Evolutionary conservation across 768 basidiomycete species (phyloP), one percentile per base, ranked within the genome.

Genomic region (Cubamyces lactineus): DNA sequence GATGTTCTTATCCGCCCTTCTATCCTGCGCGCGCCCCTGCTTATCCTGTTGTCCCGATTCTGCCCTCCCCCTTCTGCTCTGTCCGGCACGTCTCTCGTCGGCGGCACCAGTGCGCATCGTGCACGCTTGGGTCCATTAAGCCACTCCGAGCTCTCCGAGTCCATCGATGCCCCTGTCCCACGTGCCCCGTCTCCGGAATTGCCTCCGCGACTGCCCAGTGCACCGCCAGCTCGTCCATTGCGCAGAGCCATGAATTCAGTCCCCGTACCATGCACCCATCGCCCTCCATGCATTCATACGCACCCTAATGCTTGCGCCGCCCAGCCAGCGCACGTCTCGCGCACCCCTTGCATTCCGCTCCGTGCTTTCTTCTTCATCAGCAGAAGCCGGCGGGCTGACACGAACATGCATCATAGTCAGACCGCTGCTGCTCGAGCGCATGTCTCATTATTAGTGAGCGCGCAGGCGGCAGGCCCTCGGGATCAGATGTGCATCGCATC

Each of bases 401-500:
- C 12, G 42, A 43, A 43, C 42, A 15, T n/a, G 28, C 28, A 28
- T 28, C 17, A 17, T 23, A 49, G 48, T 49, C 16, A 16, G 48
- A 49, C 24, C 16, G 23, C 23, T 23, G 12, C 12, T 43, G 19
- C 12, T n/a, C 4, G 16, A 42, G 21, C n/a, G 1, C 45, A 21
- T 48, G 55, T 57, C 38, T 57, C 55, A 48, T 48, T 24, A 42
- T 43, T 11, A 26, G 11, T n/a, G 48, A 19, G 48, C 19, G 24
- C 6, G 21, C 38, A 21, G 30, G 19, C 38, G n/a, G 28, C 28
- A 23, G 3, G 11, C 21, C 21, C 12, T 26, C 57, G 57, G n/a
- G 57, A 58, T 59, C 57, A 59, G 57, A 59, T 59, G 42, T 59
- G 34, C n/a, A n/a, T n/a, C n/a, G n/a, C n/a, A n/a, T n/a, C n/a